phyloP scores from a whole-genome alignment of 2,329 filamentous ascomycete genomes.

The Aspergillus calidoustus region DNA sequence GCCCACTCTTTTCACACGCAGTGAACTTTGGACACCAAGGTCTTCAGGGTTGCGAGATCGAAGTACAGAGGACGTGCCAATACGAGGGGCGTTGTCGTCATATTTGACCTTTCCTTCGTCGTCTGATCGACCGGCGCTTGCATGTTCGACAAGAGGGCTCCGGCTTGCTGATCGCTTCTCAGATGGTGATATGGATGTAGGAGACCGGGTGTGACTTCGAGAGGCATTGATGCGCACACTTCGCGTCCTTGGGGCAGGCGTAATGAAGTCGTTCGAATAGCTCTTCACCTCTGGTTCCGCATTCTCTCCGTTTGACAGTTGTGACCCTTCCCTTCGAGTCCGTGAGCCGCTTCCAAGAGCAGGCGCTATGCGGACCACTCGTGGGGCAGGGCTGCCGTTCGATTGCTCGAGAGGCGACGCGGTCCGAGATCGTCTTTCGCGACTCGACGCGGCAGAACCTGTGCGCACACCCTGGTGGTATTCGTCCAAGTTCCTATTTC shows the following conservation, averaged over 20 bases:
- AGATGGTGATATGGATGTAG: slow-evolving; percentile 44
- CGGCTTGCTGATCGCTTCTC: slow-evolving; percentile 37
- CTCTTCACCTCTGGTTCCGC: slow-evolving; percentile 31
- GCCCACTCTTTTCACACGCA: slow-evolving; percentile 76
- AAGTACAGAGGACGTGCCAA: slow-evolving; percentile 43
- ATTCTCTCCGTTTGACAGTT: slow-evolving; percentile 41
- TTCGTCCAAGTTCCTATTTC: slow-evolving; percentile 35
- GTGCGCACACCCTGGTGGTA: slow-evolving; percentile 31
- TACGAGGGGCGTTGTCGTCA: slow-evolving; percentile 39
- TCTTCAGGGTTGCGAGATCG: slow-evolving; percentile 63
- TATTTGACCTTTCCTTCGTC: slow-evolving; percentile 37
- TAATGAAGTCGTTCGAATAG: slow-evolving; percentile 47
- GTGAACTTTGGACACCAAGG: slow-evolving; percentile 69
- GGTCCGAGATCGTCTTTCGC: slow-evolving; percentile 40
- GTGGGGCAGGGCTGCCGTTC: slow-evolving; percentile 48
- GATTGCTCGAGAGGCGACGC: slow-evolving; percentile 43
- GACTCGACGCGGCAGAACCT: slow-evolving; percentile 32
- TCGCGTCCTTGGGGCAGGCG: slow-evolving; percentile 50
- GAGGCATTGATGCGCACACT: slow-evolving; percentile 49
- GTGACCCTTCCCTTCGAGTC: slow-evolving; percentile 44
- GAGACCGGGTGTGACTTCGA: slow-evolving; percentile 47
- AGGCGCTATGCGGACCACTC: slow-evolving; percentile 47
- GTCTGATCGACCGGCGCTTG: slow-evolving; percentile 39
- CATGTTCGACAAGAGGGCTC: slow-evolving; percentile 36
- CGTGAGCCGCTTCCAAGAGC: slow-evolving; percentile 34